Conservation (phyloP, 1,284 basidiomycete genomes). For the Flammula alnicola region DNA sequence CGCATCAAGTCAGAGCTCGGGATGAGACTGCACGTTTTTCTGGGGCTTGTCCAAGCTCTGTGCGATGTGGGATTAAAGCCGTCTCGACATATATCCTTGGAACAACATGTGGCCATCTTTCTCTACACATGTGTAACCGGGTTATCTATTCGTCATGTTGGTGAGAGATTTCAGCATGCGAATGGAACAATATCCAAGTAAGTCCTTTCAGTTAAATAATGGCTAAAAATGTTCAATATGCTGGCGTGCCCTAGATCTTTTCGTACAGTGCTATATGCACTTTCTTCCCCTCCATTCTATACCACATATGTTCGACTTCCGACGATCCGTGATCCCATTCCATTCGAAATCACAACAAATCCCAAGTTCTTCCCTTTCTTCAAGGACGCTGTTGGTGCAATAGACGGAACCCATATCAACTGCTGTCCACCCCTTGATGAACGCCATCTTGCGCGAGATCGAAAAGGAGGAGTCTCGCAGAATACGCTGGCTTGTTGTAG, state of each 20-base stretch:
- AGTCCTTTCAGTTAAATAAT: background rate
- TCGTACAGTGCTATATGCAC: conserved; percentile 23
- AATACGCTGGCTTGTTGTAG: conserved; percentile 38
- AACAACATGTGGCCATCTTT: conserved; percentile 35
- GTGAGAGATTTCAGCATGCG: conserved; percentile 34
- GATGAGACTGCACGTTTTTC: conserved; percentile 17
- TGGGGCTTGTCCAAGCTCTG: conserved; percentile 1
- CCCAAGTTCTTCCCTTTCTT: conserved; percentile 43
- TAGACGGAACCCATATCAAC: conserved; percentile 37
- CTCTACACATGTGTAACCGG: conserved; percentile 37
- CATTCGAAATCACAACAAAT: conserved; percentile 30
- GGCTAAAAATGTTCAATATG: background rate
- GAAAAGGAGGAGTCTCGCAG: conserved; percentile 39
- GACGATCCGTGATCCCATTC: conserved; percentile 20
- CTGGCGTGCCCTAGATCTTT: conserved; percentile 30
- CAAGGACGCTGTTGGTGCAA: conserved; percentile 38
- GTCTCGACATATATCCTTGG: background rate
- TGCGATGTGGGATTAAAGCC: background rate
- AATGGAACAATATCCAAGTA: conserved; percentile 37
- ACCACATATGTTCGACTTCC: conserved; percentile 32
- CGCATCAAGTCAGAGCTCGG: conserved; percentile 22
- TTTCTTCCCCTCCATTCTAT: conserved; percentile 32
- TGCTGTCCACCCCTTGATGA: conserved; percentile 28
- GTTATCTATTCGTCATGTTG: conserved; percentile 32
- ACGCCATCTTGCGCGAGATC: conserved; percentile 30